phyloP scores from a whole-genome alignment of 129 eudicot species.

The Ambrosia trifida region DNA sequence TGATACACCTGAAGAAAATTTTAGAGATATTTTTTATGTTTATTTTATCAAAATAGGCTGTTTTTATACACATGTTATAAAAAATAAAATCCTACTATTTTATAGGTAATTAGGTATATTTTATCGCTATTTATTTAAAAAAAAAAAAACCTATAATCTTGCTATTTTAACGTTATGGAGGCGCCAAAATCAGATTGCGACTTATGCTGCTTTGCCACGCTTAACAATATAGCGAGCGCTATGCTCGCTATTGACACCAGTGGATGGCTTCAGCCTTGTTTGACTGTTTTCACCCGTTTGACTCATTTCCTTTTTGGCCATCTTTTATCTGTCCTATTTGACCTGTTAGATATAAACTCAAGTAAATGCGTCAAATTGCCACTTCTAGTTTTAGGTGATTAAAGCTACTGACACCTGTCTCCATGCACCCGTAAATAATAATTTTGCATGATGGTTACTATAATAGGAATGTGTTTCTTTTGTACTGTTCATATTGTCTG shows the following conservation, averaged over 20 bases:
- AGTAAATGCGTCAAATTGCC: not conserved
- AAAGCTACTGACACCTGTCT: not conserved
- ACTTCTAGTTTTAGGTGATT: not conserved
- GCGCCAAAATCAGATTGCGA: too few species aligned
- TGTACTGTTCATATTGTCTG: not conserved
- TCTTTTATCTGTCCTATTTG: not conserved
- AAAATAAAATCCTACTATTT: too few species aligned
- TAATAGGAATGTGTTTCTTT: not conserved
- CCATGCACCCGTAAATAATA: not conserved
- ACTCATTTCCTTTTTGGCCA: not conserved
- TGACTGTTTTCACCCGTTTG: not conserved
- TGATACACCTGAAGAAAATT: too few species aligned
- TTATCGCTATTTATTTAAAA: too few species aligned
- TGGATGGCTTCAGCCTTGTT: not conserved
- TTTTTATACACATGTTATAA: too few species aligned
- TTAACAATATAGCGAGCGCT: not conserved
- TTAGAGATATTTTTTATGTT: too few species aligned
- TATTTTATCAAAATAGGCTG: too few species aligned
- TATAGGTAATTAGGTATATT: too few species aligned
- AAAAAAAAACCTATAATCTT: too few species aligned
- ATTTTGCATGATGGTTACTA: slow-evolving; percentile 7
- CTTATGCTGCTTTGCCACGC: too few species aligned
- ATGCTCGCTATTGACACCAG: not conserved
- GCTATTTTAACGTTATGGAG: too few species aligned
- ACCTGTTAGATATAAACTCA: slow-evolving; percentile 2